Evolutionary conservation across 2,329 filamentous ascomycete genomes (phyloP).

Genomic region (Myrmaecium sp.): DNA sequence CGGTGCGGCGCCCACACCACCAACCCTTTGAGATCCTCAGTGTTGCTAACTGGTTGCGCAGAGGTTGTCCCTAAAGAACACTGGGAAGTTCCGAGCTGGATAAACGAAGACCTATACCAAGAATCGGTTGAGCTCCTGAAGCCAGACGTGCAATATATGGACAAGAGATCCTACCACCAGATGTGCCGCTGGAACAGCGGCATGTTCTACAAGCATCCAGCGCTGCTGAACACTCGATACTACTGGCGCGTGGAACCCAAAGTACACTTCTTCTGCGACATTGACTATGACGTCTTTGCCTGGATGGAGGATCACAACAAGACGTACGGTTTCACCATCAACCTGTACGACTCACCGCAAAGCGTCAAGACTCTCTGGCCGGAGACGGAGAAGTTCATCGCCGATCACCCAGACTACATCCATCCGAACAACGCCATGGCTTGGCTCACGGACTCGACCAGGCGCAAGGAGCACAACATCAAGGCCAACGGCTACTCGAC

Average conservation of each 20-base stretch:
- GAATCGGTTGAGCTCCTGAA: slow-evolving; percentile 72
- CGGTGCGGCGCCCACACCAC: slow-evolving; percentile 32
- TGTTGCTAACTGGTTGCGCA: slow-evolving; percentile 22
- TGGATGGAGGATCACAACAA: slow-evolving; percentile 98
- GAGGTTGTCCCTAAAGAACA: slow-evolving; percentile 87
- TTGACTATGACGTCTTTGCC: slow-evolving; percentile 96
- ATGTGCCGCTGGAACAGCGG: slow-evolving; percentile 99
- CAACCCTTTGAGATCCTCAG: neutral
- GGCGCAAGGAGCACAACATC: slow-evolving; percentile 62
- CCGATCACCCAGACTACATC: slow-evolving; percentile 65
- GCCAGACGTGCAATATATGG: slow-evolving; percentile 79
- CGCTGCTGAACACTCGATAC: slow-evolving; percentile 64
- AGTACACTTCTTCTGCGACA: slow-evolving; percentile 96
- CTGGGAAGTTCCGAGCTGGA: slow-evolving; percentile 85
- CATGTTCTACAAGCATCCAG: slow-evolving; percentile 92
- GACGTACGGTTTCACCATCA: slow-evolving; percentile 97
- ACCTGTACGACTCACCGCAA: slow-evolving; percentile 79
- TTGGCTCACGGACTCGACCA: slow-evolving; percentile 67
- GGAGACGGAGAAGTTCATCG: slow-evolving; percentile 82
- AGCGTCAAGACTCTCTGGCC: slow-evolving; percentile 85
- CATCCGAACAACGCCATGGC: slow-evolving; percentile 70
- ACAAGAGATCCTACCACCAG: slow-evolving; percentile 82
- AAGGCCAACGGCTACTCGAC: slow-evolving; percentile 89
- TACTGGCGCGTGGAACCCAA: slow-evolving; percentile 99
- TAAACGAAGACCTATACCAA: slow-evolving; percentile 68